phyloP scores from a whole-genome alignment of 179 eudicot species.

The Spinacia oleracea region DNA sequence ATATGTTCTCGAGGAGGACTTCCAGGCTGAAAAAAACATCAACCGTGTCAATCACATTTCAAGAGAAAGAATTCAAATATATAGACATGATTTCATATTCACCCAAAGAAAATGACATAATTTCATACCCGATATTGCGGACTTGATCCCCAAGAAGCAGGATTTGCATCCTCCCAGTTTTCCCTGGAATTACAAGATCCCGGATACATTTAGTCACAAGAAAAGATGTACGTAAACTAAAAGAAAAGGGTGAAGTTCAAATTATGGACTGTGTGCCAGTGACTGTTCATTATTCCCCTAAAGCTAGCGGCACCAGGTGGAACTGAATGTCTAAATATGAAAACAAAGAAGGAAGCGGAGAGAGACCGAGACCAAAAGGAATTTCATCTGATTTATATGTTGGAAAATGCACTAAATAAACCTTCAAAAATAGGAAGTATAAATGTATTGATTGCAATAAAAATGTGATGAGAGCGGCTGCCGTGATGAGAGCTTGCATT shows the following conservation, averaged over 20 bases:
- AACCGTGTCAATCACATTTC: slow-evolving; percentile 8
- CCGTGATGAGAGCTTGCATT: no score
- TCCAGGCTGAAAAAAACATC: slow-evolving; percentile 62
- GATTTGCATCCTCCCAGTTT: slow-evolving; percentile 93
- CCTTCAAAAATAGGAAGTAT: not conserved
- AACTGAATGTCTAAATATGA: not conserved
- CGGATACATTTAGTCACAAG: not conserved
- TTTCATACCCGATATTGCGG: slow-evolving; percentile 93
- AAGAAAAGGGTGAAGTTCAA: not conserved
- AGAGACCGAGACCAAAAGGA: not conserved
- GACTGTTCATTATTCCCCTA: not conserved
- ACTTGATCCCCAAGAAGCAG: slow-evolving; percentile 92
- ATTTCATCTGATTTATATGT: not conserved
- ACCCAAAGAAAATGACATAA: no score
- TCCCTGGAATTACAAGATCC: slow-evolving; percentile 53
- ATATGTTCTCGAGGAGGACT: slow-evolving; percentile 89
- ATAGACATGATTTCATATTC: not conserved
- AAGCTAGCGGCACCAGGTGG: not conserved
- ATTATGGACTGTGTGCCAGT: not conserved
- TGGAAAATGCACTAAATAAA: no score
- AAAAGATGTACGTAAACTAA: not conserved
- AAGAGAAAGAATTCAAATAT: not conserved
- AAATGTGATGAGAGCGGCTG: no score
- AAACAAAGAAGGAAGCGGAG: not conserved
- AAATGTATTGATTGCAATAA: not conserved